Conservation (phyloP, 129 eudicot species). For the Silybum marianum region DNA sequence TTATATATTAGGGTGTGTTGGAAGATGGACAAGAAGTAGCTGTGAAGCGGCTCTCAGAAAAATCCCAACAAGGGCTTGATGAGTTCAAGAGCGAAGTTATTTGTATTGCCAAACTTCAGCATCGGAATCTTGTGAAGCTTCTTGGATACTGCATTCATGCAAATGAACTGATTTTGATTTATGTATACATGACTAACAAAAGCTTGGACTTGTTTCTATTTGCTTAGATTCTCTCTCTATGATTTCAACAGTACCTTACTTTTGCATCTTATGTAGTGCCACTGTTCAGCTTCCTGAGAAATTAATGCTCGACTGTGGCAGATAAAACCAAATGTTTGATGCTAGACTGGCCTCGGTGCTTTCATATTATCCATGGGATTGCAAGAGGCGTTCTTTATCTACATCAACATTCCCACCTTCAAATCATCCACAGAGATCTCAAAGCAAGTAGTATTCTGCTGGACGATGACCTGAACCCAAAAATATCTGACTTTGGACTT, state of each 20-base stretch:
- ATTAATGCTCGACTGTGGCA: not conserved
- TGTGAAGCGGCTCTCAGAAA: constrained; percentile 11
- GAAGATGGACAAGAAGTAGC: constrained; percentile 16
- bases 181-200: constrained; percentile 24
- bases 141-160: constrained; percentile 25
- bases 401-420: constrained; percentile 33
- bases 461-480: constrained; percentile 45
- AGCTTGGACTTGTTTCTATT: constrained; percentile 26
- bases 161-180: constrained; percentile 17
- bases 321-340: constrained; percentile 13
- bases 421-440: constrained; percentile 47
- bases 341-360: constrained; percentile 30
- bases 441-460: constrained; percentile 43
- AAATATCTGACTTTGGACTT: constrained; percentile 50
- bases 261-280: not conserved
- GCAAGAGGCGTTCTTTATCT: constrained; percentile 32
- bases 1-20: constrained; percentile 9
- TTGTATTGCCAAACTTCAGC: constrained; percentile 25
- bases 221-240: not conserved
- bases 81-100: constrained; percentile 22
- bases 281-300: not conserved
- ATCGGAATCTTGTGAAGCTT: constrained; percentile 28
- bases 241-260: not conserved
- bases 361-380: constrained; percentile 21
- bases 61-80: constrained; percentile 15